These are phyloP conservation scores for Capsicum pubescens DNA, from an alignment of 257 asterid genomes.

Conservation along the genomic window DNA sequence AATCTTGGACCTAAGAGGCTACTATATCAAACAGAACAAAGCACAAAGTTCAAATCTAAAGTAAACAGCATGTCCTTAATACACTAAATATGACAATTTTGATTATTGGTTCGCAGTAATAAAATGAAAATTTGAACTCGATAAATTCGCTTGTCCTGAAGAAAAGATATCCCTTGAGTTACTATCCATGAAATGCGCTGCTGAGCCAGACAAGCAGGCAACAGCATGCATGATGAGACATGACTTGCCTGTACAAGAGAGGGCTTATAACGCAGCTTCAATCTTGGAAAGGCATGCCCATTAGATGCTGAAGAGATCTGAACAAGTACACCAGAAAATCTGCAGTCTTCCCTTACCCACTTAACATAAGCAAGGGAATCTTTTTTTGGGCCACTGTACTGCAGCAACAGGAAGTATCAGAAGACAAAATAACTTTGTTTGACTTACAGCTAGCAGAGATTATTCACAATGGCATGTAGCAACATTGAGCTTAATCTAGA, in stretches of 20 bases:
- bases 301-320: constrained; percentile 76
- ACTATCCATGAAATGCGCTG: constrained; percentile 17
- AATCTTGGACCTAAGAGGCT: constrained; percentile 17
- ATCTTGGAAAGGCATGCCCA: constrained; percentile 88
- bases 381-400: constrained; percentile 94
- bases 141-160: constrained; percentile 16
- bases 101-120: not conserved
- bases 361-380: constrained; percentile 82
- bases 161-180: constrained; percentile 19
- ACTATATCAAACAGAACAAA: not conserved
- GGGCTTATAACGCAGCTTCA: constrained; percentile 94
- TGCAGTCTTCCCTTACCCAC: constrained; percentile 82
- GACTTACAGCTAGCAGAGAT: not conserved
- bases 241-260: constrained; percentile 93
- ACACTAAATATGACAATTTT: not conserved
- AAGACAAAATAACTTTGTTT: constrained; percentile 26
- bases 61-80: constrained; percentile 11
- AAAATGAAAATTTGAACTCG: not conserved
- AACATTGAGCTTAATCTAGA: not conserved
- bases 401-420: constrained; percentile 48
- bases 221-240: not conserved
- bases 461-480: not conserved
- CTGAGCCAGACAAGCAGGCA: constrained; percentile 14
- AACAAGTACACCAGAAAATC: constrained; percentile 74
- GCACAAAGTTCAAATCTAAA: constrained; percentile 12